Base-by-base conservation (phyloP, 768 basidiomycete species). In the Coprinellus micaceus region DNA sequence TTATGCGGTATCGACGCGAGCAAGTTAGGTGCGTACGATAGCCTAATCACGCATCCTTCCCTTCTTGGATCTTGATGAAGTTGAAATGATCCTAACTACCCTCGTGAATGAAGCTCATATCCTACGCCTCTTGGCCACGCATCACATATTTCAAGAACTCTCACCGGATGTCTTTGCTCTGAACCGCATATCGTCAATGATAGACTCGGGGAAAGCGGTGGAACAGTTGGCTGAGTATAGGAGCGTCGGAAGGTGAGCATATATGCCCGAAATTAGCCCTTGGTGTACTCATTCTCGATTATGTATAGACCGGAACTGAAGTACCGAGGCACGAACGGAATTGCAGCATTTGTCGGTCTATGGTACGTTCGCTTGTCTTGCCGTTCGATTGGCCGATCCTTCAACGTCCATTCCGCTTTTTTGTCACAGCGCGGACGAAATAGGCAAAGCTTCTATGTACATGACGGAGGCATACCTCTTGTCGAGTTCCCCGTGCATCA, bases 111-210 rank as follows among this genome's bases (percentile, higher is more conserved):
- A 39, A 90, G 89, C 83, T 3, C 90, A 91, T 63, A 78, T 82
- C 30, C 78, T 93, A 39, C 85, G 90, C 43, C 75, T 91, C 22
- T 78, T 92, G 44, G 88, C 89, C 11, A 89, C 89, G 0, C 88
- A 90, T 64, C 89, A 91, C 66, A 80, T 91, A 52, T 74, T 88
- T 29, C 76, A 78, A 40, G 91, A 93, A 67, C 74, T 82, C 2
- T 74, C 78, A 10, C 89, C 88, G 3, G 80, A 91, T 63, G 82
- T 85, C 4, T 93, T 92, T 61, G 76, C 87, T 7, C 77, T 82
- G 52, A 92, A 87, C 62, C 80, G 89, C 36, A 76, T 89, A 54
- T 85, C 85, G 3, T 84, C 84, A 9, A 70, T 85, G 12, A 70
- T 91, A 4, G 88, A 91, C 63, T 83, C 82, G 0, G 86, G 89